Conservation (phyloP, 1,284 basidiomycete species). For the Ganoderma meredithae region DNA sequence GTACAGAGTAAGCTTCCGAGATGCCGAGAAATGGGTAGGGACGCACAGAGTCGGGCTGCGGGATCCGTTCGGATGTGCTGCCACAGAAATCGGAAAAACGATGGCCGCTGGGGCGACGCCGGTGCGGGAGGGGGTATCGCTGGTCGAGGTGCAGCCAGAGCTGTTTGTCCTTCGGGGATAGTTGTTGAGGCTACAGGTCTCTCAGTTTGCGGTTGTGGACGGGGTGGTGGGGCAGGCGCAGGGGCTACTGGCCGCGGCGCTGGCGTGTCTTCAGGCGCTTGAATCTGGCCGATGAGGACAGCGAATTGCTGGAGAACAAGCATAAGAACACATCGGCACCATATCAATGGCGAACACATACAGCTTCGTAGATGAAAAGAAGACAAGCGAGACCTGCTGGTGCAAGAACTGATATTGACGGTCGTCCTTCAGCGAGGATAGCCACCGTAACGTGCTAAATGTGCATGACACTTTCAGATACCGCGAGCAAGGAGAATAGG, state of each 20-base stretch:
- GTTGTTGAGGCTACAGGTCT: conserved; percentile 16
- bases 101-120: conserved; percentile 30
- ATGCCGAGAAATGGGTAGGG: neutral
- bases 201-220: neutral
- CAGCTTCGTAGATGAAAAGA: conserved; percentile 77
- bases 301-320: conserved; percentile 75
- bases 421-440: conserved; percentile 79
- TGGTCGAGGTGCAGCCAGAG: conserved; percentile 36
- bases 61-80: conserved; percentile 72
- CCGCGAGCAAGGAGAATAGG: rapidly evolving
- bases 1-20: neutral
- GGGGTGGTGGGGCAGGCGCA: conserved; percentile 30
- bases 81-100: conserved; percentile 58
- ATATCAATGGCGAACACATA: conserved; percentile 45
- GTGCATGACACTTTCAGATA: too few relatives aligned
- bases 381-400: conserved; percentile 83
- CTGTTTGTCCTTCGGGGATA: conserved; percentile 18
- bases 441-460: conserved; percentile 80
- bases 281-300: conserved; percentile 80
- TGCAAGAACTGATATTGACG: conserved; percentile 80
- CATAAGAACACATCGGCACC: neutral
- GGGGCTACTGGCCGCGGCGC: conserved; percentile 39
- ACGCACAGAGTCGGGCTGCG: conserved; percentile 73
- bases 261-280: conserved; percentile 75
- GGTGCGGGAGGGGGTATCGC: conserved; percentile 34